Percentiles rank a stretch among this genome's conserved stretches.
Conservation (phyloP, 108 stramenopile genomes). For the Craspedostauros australis region DNA sequence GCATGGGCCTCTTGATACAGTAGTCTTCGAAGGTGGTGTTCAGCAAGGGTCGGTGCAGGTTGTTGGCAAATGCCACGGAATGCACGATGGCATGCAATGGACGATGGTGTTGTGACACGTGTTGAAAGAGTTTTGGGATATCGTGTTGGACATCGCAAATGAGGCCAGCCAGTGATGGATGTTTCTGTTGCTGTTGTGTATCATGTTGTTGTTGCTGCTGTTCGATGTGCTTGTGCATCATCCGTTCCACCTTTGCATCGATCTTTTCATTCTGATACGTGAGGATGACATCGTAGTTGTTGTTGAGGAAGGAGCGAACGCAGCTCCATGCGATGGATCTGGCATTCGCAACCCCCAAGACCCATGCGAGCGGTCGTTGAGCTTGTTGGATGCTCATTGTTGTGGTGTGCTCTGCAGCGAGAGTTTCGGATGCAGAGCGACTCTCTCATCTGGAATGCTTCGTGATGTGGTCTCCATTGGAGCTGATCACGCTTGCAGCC, state of each 20-base stretch:
- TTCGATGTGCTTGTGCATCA: conserved; percentile 5
- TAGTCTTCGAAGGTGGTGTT: conserved; percentile 25
- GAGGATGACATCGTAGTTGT: conserved; percentile 31
- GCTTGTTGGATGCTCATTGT: too few relatives aligned
- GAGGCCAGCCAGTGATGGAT: too few relatives aligned
- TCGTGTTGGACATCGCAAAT: too few relatives aligned
- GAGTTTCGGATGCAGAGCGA: too few relatives aligned
- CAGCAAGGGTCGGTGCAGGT: conserved; percentile 23
- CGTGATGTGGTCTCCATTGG: too few relatives aligned
- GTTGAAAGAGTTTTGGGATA: too few relatives aligned
- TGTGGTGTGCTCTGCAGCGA: too few relatives aligned
- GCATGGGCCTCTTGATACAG: conserved; percentile 35
- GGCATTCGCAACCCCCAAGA: conserved; percentile 54
- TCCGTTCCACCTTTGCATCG: conserved; percentile 6
- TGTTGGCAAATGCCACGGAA: conserved; percentile 41
- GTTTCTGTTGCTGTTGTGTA: too few relatives aligned
- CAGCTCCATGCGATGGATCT: conserved; percentile 49
- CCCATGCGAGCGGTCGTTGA: too few relatives aligned
- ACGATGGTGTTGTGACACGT: background rate
- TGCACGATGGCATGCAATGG: conserved; percentile 40
- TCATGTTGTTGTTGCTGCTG: too few relatives aligned
- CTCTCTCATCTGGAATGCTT: too few relatives aligned
- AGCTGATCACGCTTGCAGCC: too few relatives aligned
- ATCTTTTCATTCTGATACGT: conserved; percentile 41
- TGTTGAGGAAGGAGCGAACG: conserved; percentile 28